Conservation (phyloP, 169 alveolate genomes). For the Plasmodium chabaudi region DNA sequence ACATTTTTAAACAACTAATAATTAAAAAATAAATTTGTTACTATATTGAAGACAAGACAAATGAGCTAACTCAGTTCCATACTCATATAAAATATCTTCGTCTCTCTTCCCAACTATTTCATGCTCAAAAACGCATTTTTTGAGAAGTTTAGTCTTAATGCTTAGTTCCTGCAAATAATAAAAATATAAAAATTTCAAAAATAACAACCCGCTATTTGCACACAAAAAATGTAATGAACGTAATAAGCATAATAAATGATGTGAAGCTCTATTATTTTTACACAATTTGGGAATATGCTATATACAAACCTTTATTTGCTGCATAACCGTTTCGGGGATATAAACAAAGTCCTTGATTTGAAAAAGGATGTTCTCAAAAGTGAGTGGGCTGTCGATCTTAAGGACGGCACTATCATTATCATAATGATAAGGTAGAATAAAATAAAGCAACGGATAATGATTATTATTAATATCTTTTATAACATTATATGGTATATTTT, state of each 20-base stretch:
- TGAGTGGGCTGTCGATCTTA: conserved; percentile 35
- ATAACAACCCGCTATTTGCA: neutral
- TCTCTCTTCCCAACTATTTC: conserved; percentile 35
- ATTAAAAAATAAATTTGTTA: conserved; percentile 22
- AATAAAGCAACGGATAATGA: conserved; percentile 36
- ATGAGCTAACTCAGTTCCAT: conserved; percentile 60
- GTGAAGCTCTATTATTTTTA: neutral
- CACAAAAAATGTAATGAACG: neutral
- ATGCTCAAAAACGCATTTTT: conserved; percentile 53
- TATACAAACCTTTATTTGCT: conserved; percentile 31
- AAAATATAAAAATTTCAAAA: neutral
- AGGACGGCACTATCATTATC: conserved; percentile 72
- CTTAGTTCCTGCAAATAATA: conserved; percentile 25
- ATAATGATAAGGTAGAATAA: conserved; percentile 60
- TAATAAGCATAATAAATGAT: neutral
- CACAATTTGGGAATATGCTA: neutral
- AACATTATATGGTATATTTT: conserved; percentile 33
- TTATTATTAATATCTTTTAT: conserved; percentile 35
- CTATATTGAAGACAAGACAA: conserved; percentile 35
- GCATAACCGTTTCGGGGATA: conserved; percentile 11
- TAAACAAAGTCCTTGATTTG: conserved; percentile 43
- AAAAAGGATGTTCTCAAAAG: conserved; percentile 17
- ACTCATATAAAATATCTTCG: conserved; percentile 50
- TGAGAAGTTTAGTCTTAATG: neutral
- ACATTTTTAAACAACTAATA: too few relatives aligned